Conservation (phyloP, 257 asterid species). For the Nicotiana paniculata region DNA sequence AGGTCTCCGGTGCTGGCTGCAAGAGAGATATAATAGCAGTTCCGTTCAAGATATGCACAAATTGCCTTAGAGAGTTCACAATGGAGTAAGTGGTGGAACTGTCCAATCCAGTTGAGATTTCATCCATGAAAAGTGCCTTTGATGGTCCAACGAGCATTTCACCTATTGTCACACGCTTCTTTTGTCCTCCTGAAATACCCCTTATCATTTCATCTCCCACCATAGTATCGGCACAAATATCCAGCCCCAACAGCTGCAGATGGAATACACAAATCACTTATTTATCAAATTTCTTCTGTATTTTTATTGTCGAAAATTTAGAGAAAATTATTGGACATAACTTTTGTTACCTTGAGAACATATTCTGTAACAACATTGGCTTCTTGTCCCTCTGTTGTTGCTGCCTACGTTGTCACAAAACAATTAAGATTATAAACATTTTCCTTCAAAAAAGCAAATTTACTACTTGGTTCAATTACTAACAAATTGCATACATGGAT, state of each 20-base stretch:
- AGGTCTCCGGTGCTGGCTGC: slow-evolving; percentile 55
- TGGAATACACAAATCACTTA: background rate
- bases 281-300: background rate
- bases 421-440: background rate
- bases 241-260: slow-evolving; percentile 45
- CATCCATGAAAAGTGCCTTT: slow-evolving; percentile 54
- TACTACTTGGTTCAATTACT: background rate
- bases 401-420: slow-evolving; percentile 26
- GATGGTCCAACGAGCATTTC: slow-evolving; percentile 57
- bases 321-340: background rate
- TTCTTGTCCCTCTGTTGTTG: slow-evolving; percentile 33
- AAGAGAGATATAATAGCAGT: slow-evolving; percentile 44
- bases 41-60: slow-evolving; percentile 41
- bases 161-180: slow-evolving; percentile 44
- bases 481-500: background rate
- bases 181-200: slow-evolving; percentile 53
- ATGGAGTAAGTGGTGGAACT: slow-evolving; percentile 46
- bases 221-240: slow-evolving; percentile 39
- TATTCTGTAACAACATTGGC: slow-evolving; percentile 36
- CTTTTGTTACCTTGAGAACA: slow-evolving; percentile 34
- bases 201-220: slow-evolving; percentile 44
- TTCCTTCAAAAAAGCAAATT: background rate
- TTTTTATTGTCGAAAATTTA: background rate
- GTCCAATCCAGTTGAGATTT: slow-evolving; percentile 54
- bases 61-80: slow-evolving; percentile 32